These are phyloP conservation scores for Alternaria ethzedia DNA, from an alignment of 2,329 filamentous ascomycete species.

Conservation along the genomic window DNA sequence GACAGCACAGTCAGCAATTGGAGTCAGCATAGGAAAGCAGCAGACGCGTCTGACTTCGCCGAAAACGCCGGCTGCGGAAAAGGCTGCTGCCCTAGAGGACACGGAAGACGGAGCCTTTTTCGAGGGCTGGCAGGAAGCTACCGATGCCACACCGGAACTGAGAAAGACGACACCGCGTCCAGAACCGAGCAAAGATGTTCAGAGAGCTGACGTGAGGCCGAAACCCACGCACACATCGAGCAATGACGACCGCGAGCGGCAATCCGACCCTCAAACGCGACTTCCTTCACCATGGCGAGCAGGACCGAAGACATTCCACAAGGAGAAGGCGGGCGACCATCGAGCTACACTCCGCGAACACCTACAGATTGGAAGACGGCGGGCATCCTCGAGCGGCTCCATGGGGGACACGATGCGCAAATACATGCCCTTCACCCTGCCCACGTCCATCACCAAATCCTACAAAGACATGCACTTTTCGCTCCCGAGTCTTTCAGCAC, in stretches of 20 bases:
- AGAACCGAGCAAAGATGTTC: not conserved
- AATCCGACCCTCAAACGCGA: conserved; percentile 25
- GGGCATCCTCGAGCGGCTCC: conserved; percentile 49
- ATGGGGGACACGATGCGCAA: conserved; percentile 45
- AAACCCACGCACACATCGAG: not conserved
- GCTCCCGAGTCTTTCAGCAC: conserved; percentile 40
- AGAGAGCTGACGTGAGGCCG: not conserved
- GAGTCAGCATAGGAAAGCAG: conserved; percentile 64
- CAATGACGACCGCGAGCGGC: conserved; percentile 10
- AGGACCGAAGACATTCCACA: conserved; percentile 43
- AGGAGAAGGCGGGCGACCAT: conserved; percentile 43
- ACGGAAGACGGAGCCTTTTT: conserved; percentile 56
- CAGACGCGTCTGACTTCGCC: conserved; percentile 65
- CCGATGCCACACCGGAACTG: conserved; percentile 5
- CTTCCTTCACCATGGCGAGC: conserved; percentile 57
- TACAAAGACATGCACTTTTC: conserved; percentile 47
- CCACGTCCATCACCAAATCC: conserved; percentile 43
- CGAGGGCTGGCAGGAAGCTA: conserved; percentile 44
- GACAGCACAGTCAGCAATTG: conserved; percentile 57
- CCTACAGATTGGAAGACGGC: conserved; percentile 44
- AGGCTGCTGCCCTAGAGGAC: conserved; percentile 62
- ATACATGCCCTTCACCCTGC: conserved; percentile 47
- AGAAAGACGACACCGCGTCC: not conserved
- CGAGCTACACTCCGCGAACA: conserved; percentile 48
- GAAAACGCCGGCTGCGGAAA: conserved; percentile 64